phyloP scores from a whole-genome alignment of 345 rosid species.

The Passiflora organensis region DNA sequence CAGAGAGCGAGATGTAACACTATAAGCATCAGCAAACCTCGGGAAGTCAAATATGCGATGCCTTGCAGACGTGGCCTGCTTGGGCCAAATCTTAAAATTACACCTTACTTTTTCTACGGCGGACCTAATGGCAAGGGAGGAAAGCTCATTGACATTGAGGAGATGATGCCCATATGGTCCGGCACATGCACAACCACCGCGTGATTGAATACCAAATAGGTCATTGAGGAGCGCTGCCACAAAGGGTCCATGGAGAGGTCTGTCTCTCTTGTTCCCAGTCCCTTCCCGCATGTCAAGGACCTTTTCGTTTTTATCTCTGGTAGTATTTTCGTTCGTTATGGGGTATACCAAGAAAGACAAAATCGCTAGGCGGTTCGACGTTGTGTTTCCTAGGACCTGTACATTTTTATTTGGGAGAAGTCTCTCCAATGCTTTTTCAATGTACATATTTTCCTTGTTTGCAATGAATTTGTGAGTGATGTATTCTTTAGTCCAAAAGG shows the following conservation, averaged over 20 bases:
- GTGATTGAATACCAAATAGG: conserved; percentile 59
- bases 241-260: conserved; percentile 54
- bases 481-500: conserved; percentile 58
- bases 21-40: too few relatives aligned
- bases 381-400: conserved; percentile 38
- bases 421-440: conserved; percentile 36
- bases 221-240: conserved; percentile 51
- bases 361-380: conserved; percentile 33
- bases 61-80: too few relatives aligned
- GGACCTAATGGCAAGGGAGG: conserved; percentile 29
- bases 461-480: conserved; percentile 30
- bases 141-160: conserved; percentile 26
- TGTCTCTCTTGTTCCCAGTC: conserved; percentile 35
- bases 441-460: conserved; percentile 30
- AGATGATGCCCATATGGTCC: conserved; percentile 59
- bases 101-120: conserved; percentile 39
- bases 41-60: conserved; percentile 2
- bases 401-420: conserved; percentile 39
- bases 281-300: conserved; percentile 35
- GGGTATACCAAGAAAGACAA: conserved; percentile 51
- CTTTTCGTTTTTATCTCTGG: not conserved
- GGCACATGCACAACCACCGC: conserved; percentile 67
- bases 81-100: not conserved
- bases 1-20: too few relatives aligned
- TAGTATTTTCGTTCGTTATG: conserved; percentile 2